Base-by-base conservation (phyloP, 805 yeast species). In the Candida oleophila region DNA sequence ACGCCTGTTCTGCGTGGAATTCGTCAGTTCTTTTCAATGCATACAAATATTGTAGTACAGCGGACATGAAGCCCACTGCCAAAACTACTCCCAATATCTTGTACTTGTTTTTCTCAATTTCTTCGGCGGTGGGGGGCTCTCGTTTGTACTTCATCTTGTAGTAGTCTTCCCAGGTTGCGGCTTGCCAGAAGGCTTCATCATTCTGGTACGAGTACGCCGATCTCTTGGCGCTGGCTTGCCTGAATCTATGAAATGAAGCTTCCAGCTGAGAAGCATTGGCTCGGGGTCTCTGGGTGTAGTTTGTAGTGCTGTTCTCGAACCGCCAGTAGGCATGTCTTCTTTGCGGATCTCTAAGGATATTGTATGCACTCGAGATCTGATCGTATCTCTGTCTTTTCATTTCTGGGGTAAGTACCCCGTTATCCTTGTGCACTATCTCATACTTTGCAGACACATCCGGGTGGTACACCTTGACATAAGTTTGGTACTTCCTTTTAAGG, bases 401-500 rank as follows among this genome's bases (percentile, higher is more conserved):
- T 12, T 61, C 66, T 4, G 45, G 53, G 2, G 65, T 61, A 21
- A 78, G 60, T 3, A 51, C 48, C 12, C 53, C 40, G 3, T 76
- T 72, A 35, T 60, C 62, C 34, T 65, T 61, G 11, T 25, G 30
- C 7, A 60, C 30, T 0, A 64, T 53, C 0, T 51, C 59, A 9
- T 57, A 46, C 30, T 63, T 60, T 15, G 55, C 49, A 2, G 71
- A 55, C 2, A 76, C 60, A 59, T 90, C 97, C 0, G 97, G 97
- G 60, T 90, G 97, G 55, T 90, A 90, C 8, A 82, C 59, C 61
- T 86, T 87, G 9, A 90, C 90, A 41, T 56, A 67, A 42, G 64
- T 64, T 42, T 59, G 54, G 53, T 72, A 71, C 21, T 51, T 64
- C 3, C 51, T 25, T 47, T 68, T 68, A 22, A 72, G 50, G 4